Base-by-base conservation (phyloP, 257 asterid species). In the Solanum lycopersicoides region DNA sequence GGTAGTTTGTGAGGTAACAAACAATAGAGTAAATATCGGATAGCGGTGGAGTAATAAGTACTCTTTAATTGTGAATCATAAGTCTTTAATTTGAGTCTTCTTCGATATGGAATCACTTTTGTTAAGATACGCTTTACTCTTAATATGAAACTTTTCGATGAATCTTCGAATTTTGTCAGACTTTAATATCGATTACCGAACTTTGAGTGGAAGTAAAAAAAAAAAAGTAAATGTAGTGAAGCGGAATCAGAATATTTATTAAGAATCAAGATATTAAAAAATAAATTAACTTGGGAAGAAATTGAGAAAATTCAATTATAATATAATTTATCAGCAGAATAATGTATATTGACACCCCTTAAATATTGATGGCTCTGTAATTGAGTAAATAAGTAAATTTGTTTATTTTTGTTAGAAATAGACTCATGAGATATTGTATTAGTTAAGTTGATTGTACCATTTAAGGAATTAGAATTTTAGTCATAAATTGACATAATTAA, bases 41-140 rank as follows among this genome's bases (percentile, higher is more conserved):
- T 53, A 0, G 1, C 60, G 23, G 0, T 16, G 60, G 23, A 53
- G 4, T 16, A 6, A 21, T 53, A 53, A 53, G 3, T 16, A 53
- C 3, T 16, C 3, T 16, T 53, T 16, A 5, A 1, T 53, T 53
- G 1, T 16, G 16, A 53, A 53, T 53, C 0, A 5, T 3, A 16
- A 0, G 0, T 6, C 0, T 5, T 0, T 50, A 0, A 50, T 53
- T 53, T 0, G 9, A 53, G 9, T 53, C 0, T 3, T 15, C 0
- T 2, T 9, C 3, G 9, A 3, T 53, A 16, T 16, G 21, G 3
- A 15, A 0, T 53, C 3, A 0, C 3, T 21, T 53, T 53, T 53
- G 23, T 53, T 53, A 53, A 0, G 1, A 15, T 0, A 1, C 0
- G 1, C 9, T 6, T 53, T 53, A 50, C 3, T 2, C 3, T 50